Percentiles rank a stretch among this genome's conserved stretches.
These are phyloP conservation scores for Blumeriella jaapii DNA, from an alignment of 2,329 filamentous ascomycete species.

Conservation along the genomic window DNA sequence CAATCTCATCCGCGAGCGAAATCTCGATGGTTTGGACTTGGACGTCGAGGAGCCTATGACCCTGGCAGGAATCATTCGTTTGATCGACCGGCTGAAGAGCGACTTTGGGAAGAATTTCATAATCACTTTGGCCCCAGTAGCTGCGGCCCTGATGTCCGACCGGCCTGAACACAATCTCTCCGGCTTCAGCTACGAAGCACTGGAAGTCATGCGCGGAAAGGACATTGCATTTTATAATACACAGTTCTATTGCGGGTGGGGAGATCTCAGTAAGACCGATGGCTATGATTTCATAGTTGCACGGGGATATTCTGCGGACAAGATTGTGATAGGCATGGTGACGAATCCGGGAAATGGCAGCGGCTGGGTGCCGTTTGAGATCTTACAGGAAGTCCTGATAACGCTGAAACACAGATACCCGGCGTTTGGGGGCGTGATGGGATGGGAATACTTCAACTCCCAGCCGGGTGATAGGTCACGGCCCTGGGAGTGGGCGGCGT, in stretches of 20 bases:
- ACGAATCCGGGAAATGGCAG: constrained; percentile 67
- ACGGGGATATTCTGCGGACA: constrained; percentile 59
- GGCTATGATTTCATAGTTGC: constrained; percentile 42
- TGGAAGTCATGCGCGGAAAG: constrained; percentile 55
- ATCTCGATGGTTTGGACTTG: constrained; percentile 61
- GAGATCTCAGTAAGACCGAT: constrained; percentile 28
- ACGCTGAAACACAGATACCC: constrained; percentile 48
- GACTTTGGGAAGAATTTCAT: constrained; percentile 64
- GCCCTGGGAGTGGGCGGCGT: constrained; percentile 70
- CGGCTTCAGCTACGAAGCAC: constrained; percentile 67
- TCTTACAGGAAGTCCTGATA: constrained; percentile 44
- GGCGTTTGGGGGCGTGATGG: constrained; percentile 77
- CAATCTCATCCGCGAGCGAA: constrained; percentile 48
- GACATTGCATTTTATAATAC: constrained; percentile 79
- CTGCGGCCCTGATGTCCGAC: constrained; percentile 52
- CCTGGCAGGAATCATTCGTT: constrained; percentile 50
- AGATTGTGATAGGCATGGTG: constrained; percentile 70
- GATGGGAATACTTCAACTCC: constrained; percentile 92
- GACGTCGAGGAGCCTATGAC: constrained; percentile 72
- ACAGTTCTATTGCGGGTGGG: constrained; percentile 88
- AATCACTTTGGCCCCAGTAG: constrained; percentile 73
- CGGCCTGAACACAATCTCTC: constrained; percentile 55
- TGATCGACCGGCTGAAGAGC: constrained; percentile 54
- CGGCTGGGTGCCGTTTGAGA: constrained; percentile 50
- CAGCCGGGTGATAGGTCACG: constrained; percentile 47